Evolutionary conservation across 2,329 filamentous ascomycete genomes (phyloP), one percentile per base, ranked within the genome.

Genomic region (Fusarium papillatum): DNA sequence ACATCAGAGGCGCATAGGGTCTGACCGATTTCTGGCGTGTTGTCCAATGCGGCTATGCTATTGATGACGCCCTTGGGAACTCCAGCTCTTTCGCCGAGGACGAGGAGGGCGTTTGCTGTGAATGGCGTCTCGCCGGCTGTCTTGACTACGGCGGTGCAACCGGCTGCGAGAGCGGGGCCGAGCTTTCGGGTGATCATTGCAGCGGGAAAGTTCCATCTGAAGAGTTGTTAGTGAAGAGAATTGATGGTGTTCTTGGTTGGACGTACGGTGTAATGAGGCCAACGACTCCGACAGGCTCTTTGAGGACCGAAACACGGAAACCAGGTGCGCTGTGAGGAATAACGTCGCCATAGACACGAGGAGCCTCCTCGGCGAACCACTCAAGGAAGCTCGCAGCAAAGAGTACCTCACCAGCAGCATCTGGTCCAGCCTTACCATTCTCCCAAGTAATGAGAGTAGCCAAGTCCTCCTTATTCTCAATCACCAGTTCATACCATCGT

Each of bases 141-240:
- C 84, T 94, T 94, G 24, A 90, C 86, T 19, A 95, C 88, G 88
- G 95, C 94, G 1, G 93, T 94, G 83, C 93, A 94, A 29, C 93
- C 93, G n/a, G 93, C 93, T 19, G 93, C 93, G 24, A 95, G 85
- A 5, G 90, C 90, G 2, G 90, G 82, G 4, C 82, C 85, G 19
- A 84, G 79, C 53, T 66, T 86, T 16, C 85, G 79, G 6, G 83
- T 84, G 46, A 88, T 84, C 87, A 89, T 89, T 11, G 86, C 87
- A 24, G 85, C 83, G 13, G 87, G 87, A 76, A 92, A 93, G 82
- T 93, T 92, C 90, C 90, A 77, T 67, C 87, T 31, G 22, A 75
- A 29, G 1, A 72, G 66, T 31, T 71, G 65, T 68, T 72, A 76
- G n/a, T 17, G 11, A 41, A 43, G 7, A 7, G 11, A 31, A 26